phyloP scores from a whole-genome alignment of 169 alveolate genomes.

The Perkinsus chesapeaki region DNA sequence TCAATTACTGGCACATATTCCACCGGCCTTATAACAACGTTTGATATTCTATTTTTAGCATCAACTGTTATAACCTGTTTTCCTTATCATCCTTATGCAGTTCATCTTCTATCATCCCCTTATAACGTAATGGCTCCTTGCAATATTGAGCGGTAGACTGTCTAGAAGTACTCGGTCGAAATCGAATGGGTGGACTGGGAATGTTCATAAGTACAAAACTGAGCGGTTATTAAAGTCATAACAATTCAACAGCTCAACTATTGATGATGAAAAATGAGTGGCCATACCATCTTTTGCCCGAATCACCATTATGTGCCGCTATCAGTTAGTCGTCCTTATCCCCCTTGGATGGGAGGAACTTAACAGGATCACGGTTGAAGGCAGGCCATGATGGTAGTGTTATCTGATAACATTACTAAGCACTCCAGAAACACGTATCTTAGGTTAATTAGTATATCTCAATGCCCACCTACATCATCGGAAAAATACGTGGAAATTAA shows the following conservation, averaged over 20 bases:
- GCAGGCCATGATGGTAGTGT: neutral
- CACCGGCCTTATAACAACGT: too few species aligned
- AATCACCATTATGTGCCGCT: neutral
- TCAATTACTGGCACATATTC: too few species aligned
- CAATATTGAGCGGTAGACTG: neutral
- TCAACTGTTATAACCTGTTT: neutral
- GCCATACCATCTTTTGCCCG: neutral
- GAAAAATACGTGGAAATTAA: too few species aligned
- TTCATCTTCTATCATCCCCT: too few species aligned
- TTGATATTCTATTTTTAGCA: neutral
- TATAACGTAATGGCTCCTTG: neutral
- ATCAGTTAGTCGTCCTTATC: neutral
- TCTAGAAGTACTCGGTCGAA: neutral
- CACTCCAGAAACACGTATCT: too few species aligned
- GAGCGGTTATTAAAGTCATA: too few species aligned
- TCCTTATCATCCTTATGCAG: neutral
- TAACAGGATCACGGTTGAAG: neutral
- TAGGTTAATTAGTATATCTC: neutral
- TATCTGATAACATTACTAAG: neutral
- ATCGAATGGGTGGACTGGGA: neutral
- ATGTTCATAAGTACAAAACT: neutral
- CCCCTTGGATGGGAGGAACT: neutral
- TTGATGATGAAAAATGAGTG: neutral
- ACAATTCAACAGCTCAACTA: neutral
- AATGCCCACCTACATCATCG: too few species aligned